Conservation (phyloP, 768 basidiomycete genomes). For the Rhizopogon vinicolor region DNA sequence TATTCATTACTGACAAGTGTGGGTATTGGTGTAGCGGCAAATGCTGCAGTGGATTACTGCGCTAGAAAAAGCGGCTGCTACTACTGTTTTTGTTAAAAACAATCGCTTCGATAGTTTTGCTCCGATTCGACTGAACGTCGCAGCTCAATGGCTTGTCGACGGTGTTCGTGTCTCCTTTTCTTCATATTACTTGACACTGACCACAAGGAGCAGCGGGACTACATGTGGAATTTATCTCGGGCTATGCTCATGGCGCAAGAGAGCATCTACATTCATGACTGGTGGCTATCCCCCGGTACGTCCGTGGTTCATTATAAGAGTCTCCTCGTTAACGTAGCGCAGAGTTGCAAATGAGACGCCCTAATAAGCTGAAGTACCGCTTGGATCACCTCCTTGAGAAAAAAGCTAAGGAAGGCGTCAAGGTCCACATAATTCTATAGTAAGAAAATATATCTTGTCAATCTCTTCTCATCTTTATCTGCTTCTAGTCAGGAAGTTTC, state of each 20-base stretch:
- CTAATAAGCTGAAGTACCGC: constrained; percentile 79
- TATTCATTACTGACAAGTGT: constrained; percentile 3
- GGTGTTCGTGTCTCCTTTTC: constrained; percentile 47
- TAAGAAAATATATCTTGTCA: constrained; percentile 30
- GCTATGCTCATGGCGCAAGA: constrained; percentile 88
- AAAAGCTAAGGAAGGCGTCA: constrained; percentile 94
- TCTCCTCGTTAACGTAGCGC: constrained; percentile 2
- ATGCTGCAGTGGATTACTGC: constrained; percentile 97
- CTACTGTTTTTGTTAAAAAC: constrained; percentile 70
- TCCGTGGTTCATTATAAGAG: constrained; percentile 1
- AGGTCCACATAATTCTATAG: constrained; percentile 95
- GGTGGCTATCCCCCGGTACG: constrained; percentile 92
- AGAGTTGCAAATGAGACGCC: constrained; percentile 85
- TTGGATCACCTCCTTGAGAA: constrained; percentile 81
- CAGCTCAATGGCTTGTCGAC: constrained; percentile 97
- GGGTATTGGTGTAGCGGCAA: constrained; percentile 55
- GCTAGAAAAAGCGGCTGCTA: constrained; percentile 71
- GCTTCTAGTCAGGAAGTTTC: constrained; percentile 84
- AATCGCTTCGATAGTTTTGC: constrained; percentile 96
- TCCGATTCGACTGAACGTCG: constrained; percentile 87
- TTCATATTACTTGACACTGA: background rate
- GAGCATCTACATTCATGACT: constrained; percentile 92
- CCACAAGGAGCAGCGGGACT: constrained; percentile 64
- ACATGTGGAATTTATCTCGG: constrained; percentile 95
- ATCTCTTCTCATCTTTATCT: constrained; percentile 2